These are phyloP conservation scores for Carex parvula DNA, from an alignment of 176 grass and related monocot genomes.

Conservation along the genomic window DNA sequence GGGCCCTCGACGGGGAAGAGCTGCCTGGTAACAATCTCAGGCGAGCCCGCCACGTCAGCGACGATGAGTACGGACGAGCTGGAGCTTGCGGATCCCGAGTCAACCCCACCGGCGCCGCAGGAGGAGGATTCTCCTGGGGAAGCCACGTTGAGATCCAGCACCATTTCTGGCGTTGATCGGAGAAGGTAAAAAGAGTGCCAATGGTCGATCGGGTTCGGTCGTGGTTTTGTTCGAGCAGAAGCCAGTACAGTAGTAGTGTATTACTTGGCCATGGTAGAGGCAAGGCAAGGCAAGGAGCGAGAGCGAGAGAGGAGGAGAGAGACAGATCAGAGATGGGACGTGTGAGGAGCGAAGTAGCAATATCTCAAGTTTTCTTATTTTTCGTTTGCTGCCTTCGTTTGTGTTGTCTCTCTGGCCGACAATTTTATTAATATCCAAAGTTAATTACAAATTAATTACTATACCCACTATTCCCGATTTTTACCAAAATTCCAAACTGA, in stretches of 20 bases:
- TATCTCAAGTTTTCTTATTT: not conserved
- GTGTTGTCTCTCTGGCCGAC: slow-evolving; percentile 1
- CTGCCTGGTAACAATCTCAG: slow-evolving; percentile 51
- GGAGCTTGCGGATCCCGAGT: slow-evolving; percentile 43
- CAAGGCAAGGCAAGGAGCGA: slow-evolving; percentile 18
- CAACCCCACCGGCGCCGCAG: not conserved
- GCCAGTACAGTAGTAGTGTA: not conserved
- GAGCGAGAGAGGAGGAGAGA: not conserved
- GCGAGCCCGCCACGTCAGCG: slow-evolving; percentile 19
- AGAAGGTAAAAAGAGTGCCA: not conserved
- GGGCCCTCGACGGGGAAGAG: slow-evolving; percentile 39
- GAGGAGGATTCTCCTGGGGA: slow-evolving; percentile 38
- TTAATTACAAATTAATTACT: too few species aligned
- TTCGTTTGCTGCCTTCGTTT: not conserved
- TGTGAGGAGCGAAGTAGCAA: slow-evolving; percentile 37
- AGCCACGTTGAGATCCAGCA: slow-evolving; percentile 93
- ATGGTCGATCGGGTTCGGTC: too few species aligned
- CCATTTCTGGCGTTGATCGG: slow-evolving; percentile 35
- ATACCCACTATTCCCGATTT: too few species aligned
- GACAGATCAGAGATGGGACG: slow-evolving; percentile 35
- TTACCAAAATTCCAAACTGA: too few species aligned
- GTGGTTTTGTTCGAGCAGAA: too few species aligned
- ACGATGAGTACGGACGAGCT: slow-evolving; percentile 54
- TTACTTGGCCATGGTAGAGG: not conserved
- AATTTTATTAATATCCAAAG: too few species aligned